Percentiles rank a stretch among this genome's conserved stretches.
Conservation (phyloP, 176 grass and related monocot genomes). For the Cenchrus fungigraminus region DNA sequence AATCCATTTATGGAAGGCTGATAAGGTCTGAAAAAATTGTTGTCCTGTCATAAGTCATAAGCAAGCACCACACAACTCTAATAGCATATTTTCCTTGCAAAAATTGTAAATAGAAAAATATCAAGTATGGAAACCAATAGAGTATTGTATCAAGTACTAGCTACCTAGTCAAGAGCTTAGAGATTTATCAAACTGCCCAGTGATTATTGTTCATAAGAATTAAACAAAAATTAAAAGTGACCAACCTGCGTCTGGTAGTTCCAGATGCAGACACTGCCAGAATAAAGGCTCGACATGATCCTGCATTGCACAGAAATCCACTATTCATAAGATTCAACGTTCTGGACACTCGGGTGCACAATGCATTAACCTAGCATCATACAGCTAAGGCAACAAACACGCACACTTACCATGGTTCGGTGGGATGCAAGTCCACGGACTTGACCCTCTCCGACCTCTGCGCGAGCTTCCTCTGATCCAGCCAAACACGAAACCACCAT, state of each 20-base stretch:
- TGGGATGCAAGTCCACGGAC: conserved; percentile 79
- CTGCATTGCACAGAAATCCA: conserved; percentile 45
- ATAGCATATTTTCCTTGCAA: background rate
- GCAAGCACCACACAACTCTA: background rate
- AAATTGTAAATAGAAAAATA: background rate
- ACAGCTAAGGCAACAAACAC: conserved; percentile 1
- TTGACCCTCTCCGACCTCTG: conserved; percentile 94
- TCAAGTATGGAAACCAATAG: background rate
- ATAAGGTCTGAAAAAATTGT: background rate
- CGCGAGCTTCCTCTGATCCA: conserved; percentile 92
- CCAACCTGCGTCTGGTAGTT: conserved; percentile 80
- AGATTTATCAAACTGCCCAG: background rate
- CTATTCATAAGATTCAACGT: background rate
- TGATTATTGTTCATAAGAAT: background rate
- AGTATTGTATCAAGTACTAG: background rate
- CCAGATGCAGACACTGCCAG: conserved; percentile 83
- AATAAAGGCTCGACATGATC: conserved; percentile 89
- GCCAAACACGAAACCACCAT: conserved; percentile 28
- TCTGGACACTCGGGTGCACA: background rate
- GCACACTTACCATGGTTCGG: conserved; percentile 73
- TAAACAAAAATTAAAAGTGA: background rate
- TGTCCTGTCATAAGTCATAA: background rate
- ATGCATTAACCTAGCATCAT: background rate
- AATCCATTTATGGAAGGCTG: background rate
- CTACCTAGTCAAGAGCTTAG: background rate